phyloP scores from a whole-genome alignment of 179 eudicot species.

The Silene noctiflora region DNA sequence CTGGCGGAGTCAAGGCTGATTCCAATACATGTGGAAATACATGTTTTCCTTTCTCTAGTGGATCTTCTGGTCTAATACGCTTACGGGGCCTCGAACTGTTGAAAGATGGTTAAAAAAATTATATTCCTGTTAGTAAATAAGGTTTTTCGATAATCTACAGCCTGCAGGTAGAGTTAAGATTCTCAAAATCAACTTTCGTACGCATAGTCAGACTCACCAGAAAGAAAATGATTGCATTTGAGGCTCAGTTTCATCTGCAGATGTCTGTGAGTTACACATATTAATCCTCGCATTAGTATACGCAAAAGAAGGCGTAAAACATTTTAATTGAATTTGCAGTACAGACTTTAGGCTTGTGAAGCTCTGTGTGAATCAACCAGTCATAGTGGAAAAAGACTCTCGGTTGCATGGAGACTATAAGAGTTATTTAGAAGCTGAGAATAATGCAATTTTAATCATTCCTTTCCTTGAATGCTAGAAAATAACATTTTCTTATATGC shows the following conservation, averaged over 20 bases:
- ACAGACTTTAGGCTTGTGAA: neutral
- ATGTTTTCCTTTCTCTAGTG: constrained; percentile 51
- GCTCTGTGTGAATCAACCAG: constrained; percentile 5
- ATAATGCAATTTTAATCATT: neutral
- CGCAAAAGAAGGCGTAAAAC: neutral
- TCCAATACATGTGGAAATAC: constrained; percentile 64
- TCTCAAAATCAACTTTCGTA: neutral
- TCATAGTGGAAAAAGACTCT: neutral
- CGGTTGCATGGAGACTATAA: neutral
- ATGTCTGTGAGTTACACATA: constrained; percentile 40
- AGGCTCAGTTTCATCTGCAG: constrained; percentile 65
- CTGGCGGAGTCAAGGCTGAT: constrained; percentile 37
- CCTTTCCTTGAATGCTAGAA: neutral
- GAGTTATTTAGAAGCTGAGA: neutral
- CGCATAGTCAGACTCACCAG: constrained; percentile 46
- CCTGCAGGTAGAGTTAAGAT: constrained; percentile 10
- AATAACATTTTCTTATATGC: neutral
- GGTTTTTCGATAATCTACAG: constrained; percentile 9
- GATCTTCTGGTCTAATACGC: constrained; percentile 54
- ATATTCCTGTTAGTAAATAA: constrained; percentile 21
- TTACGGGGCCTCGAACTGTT: constrained; percentile 68
- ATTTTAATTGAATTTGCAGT: neutral
- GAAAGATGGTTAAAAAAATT: constrained; percentile 14
- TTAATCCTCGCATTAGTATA: neutral
- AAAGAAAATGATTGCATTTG: constrained; percentile 53